Evolutionary conservation across 1,284 basidiomycete species (phyloP).

Genomic region (Boletus subluridellus): DNA sequence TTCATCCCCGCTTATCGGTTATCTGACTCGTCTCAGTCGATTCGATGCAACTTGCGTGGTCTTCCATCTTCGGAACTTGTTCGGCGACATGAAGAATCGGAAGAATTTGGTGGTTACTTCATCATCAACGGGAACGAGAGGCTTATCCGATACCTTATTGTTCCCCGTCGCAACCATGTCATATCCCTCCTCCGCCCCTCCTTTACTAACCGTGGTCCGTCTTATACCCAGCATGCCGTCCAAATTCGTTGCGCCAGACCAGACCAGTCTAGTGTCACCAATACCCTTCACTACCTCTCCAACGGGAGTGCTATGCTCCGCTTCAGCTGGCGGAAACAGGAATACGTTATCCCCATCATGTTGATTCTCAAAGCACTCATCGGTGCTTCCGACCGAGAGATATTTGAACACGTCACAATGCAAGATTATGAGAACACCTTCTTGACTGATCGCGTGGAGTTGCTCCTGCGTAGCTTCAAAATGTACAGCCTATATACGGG

Average conservation of each 20-base stretch:
- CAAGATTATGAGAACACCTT: slow-evolving; percentile 98
- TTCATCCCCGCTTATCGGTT: neutral
- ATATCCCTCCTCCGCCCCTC: slow-evolving; percentile 83
- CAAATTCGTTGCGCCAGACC: slow-evolving; percentile 93
- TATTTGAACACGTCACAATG: slow-evolving; percentile 97
- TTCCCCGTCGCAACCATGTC: slow-evolving; percentile 86
- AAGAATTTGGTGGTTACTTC: slow-evolving; percentile 99
- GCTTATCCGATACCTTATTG: slow-evolving; percentile 94
- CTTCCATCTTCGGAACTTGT: slow-evolving; percentile 89
- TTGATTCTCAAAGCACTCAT: slow-evolving; percentile 94
- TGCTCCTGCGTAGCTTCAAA: slow-evolving; percentile 97
- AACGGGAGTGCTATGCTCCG: slow-evolving; percentile 95
- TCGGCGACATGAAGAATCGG: slow-evolving; percentile 89
- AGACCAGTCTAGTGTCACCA: slow-evolving; percentile 91
- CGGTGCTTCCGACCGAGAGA: slow-evolving; percentile 94
- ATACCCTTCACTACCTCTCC: slow-evolving; percentile 94
- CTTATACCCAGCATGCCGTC: slow-evolving; percentile 92
- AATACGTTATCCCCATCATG: slow-evolving; percentile 99
- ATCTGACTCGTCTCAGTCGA: slow-evolving; percentile 58
- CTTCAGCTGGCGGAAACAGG: slow-evolving; percentile 97
- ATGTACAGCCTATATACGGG: slow-evolving; percentile 86
- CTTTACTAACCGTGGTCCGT: slow-evolving; percentile 89
- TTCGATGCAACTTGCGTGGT: slow-evolving; percentile 85
- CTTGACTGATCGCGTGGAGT: slow-evolving; percentile 94
- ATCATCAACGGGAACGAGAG: slow-evolving; percentile 99